Conservation (phyloP, 495 filamentous ascomycete genomes). For the Neurospora sp. region DNA sequence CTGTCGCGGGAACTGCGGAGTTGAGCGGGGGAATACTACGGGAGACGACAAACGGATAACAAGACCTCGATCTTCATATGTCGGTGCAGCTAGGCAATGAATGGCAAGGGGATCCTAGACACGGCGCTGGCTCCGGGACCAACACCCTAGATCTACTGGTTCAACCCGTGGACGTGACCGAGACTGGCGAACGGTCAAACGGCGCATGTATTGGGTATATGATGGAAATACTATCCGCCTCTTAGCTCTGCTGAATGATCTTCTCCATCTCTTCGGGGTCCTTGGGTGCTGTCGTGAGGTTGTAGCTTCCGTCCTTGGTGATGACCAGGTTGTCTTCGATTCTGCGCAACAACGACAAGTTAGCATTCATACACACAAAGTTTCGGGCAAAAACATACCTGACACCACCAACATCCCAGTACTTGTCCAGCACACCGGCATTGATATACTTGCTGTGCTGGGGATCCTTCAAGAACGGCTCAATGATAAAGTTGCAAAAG, state of each 20-base stretch:
- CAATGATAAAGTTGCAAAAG: conserved; percentile 89
- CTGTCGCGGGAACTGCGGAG: background rate
- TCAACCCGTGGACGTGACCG: background rate
- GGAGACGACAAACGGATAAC: background rate
- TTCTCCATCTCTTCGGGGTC: conserved; percentile 60
- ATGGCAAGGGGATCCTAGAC: background rate
- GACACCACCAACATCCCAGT: conserved; percentile 87
- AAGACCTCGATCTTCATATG: background rate
- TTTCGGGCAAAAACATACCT: conserved; percentile 25
- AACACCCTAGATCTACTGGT: background rate
- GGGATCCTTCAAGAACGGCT: conserved; percentile 62
- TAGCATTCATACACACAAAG: background rate
- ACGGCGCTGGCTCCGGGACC: background rate
- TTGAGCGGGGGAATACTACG: background rate
- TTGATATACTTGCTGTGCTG: conserved; percentile 67
- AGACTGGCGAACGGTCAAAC: background rate
- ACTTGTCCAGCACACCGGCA: conserved; percentile 59
- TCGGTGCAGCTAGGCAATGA: background rate
- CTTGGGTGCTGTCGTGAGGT: conserved; percentile 71
- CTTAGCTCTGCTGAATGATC: conserved; percentile 32
- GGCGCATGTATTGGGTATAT: background rate
- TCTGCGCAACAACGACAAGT: conserved; percentile 14
- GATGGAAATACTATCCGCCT: background rate
- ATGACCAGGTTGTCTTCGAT: conserved; percentile 67
- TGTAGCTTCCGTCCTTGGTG: conserved; percentile 65